Evolutionary conservation across 108 stramenopile species (phyloP).

Genomic region (Chaetoceros muelleri): DNA sequence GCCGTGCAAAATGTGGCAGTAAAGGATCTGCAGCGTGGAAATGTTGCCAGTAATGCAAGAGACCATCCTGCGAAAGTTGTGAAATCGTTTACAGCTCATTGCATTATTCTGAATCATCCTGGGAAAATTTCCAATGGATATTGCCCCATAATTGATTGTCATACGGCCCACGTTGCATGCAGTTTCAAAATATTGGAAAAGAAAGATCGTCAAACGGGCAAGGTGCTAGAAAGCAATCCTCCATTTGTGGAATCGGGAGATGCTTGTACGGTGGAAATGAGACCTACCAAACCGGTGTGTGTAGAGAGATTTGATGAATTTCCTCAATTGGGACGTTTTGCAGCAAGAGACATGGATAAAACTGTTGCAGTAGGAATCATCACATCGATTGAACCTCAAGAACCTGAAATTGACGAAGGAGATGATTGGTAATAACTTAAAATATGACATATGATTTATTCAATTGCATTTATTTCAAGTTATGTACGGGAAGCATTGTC

Average conservation of each 20-base stretch:
- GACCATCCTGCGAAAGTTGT: slow-evolving; percentile 63
- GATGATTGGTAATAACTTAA: background rate
- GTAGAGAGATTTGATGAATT: slow-evolving; percentile 86
- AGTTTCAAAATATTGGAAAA: slow-evolving; percentile 80
- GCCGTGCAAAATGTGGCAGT: slow-evolving; percentile 83
- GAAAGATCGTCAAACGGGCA: slow-evolving; percentile 87
- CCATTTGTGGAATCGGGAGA: slow-evolving; percentile 84
- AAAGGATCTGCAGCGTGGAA: slow-evolving; percentile 80
- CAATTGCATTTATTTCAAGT: too few species aligned
- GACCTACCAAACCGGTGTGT: slow-evolving; percentile 85
- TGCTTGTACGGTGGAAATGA: slow-evolving; percentile 80
- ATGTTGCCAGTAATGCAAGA: slow-evolving; percentile 71
- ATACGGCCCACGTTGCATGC: slow-evolving; percentile 93
- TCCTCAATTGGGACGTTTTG: slow-evolving; percentile 91
- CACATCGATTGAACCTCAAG: slow-evolving; percentile 66
- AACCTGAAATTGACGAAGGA: slow-evolving; percentile 3
- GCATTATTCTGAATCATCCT: slow-evolving; percentile 93
- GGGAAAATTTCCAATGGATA: slow-evolving; percentile 89
- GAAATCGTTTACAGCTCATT: slow-evolving; percentile 72
- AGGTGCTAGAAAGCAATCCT: slow-evolving; percentile 80
- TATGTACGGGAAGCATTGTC: too few species aligned
- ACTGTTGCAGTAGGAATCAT: slow-evolving; percentile 93
- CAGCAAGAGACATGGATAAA: slow-evolving; percentile 78
- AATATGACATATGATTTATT: too few species aligned
- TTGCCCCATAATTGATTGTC: slow-evolving; percentile 87